A percentile compares a stretch with the other conserved stretches of the same genome.
Evolutionary conservation across 73 alveolate genomes (phyloP).

Genomic region (Breviolum minutum): DNA sequence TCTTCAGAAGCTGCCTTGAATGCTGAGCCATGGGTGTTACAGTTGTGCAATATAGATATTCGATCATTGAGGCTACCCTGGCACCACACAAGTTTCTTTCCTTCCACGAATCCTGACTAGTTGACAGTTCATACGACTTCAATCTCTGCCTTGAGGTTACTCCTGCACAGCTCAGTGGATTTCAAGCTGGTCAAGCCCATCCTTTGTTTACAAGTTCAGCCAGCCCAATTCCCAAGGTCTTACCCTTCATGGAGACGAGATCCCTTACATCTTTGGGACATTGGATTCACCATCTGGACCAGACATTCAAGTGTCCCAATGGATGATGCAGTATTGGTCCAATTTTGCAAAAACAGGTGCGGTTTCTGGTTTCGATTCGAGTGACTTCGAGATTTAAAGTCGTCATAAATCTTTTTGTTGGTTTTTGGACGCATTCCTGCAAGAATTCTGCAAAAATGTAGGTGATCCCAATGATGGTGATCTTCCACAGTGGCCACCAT

Average conservation of each 20-base stretch:
- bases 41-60: background rate
- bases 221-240: slow-evolving; percentile 13
- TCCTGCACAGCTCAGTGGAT: slow-evolving; percentile 89
- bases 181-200: slow-evolving; percentile 30
- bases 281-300: background rate
- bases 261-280: slow-evolving; percentile 68
- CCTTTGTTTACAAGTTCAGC: slow-evolving; percentile 57
- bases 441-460: too few relatives aligned
- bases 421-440: too few relatives aligned
- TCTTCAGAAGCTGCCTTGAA: too few relatives aligned
- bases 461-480: slow-evolving; percentile 44
- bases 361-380: too few relatives aligned
- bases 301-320: background rate
- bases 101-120: too few relatives aligned
- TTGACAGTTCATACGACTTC: background rate
- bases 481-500: slow-evolving; percentile 60
- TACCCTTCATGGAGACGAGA: slow-evolving; percentile 81
- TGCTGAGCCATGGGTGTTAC: too few relatives aligned
- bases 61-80: background rate
- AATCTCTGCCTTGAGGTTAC: too few relatives aligned
- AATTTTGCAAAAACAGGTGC: slow-evolving; percentile 51
- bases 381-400: too few relatives aligned
- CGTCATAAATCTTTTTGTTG: too few relatives aligned
- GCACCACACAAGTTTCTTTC: too few relatives aligned
- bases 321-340: slow-evolving; percentile 91